phyloP scores from a whole-genome alignment of 139 green algal species.

The Asterochloris sp. region DNA sequence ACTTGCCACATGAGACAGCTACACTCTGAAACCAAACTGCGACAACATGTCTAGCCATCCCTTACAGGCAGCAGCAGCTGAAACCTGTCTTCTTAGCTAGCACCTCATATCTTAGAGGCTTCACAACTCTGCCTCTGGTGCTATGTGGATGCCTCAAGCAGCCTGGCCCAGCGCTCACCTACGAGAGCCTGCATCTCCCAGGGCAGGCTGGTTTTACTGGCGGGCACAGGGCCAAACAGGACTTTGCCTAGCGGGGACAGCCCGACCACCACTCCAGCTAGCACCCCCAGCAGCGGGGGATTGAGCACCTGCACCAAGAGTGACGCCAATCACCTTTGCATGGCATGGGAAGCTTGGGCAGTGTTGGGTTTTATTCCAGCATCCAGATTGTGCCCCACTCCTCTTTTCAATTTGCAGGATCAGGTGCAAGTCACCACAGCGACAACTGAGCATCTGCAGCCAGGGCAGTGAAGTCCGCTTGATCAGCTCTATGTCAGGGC shows the following conservation, averaged over 20 bases:
- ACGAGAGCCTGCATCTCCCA: conserved; percentile 23
- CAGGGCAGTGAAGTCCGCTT: no score
- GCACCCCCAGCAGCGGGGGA: conserved; percentile 51
- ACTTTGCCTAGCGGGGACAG: conserved; percentile 41
- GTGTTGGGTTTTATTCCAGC: no score
- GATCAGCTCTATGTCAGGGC: no score
- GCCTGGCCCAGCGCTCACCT: neutral
- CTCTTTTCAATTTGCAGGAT: no score
- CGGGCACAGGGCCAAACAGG: conserved; percentile 21
- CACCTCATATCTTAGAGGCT: neutral
- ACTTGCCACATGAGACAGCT: no score
- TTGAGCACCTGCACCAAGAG: conserved; percentile 41
- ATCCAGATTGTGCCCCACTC: no score
- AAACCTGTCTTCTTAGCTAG: neutral
- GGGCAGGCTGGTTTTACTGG: conserved; percentile 22
- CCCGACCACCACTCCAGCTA: conserved; percentile 46
- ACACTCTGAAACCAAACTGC: neutral
- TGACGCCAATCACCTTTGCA: no score
- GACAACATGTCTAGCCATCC: neutral
- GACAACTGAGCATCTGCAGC: no score
- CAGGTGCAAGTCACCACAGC: no score
- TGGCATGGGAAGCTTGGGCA: no score
- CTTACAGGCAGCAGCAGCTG: neutral
- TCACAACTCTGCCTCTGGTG: neutral
- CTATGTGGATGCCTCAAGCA: neutral